These are phyloP conservation scores for Penicillium arizonense DNA, from an alignment of 495 filamentous ascomycete species.

Conservation along the genomic window DNA sequence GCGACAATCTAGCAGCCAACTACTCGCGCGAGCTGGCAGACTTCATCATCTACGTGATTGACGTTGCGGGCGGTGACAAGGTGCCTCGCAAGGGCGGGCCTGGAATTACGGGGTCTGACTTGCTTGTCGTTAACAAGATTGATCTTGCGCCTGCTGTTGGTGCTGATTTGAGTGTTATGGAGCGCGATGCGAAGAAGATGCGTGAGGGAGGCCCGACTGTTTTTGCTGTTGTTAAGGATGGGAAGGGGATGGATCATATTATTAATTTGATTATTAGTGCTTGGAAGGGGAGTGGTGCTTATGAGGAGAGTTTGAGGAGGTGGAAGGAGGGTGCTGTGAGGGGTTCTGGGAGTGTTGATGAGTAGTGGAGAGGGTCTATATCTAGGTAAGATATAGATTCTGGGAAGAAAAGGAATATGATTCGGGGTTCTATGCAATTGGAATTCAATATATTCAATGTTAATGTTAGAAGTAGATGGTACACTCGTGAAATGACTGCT, in stretches of 20 bases:
- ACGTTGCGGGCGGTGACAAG: constrained; percentile 96
- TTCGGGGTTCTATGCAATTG: not conserved
- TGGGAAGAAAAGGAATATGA: not conserved
- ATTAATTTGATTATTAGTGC: constrained; percentile 85
- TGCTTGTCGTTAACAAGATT: constrained; percentile 94
- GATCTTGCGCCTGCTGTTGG: constrained; percentile 90
- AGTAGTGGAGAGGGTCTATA: constrained; percentile 11
- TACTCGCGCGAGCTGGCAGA: constrained; percentile 92
- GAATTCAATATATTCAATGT: constrained; percentile 10
- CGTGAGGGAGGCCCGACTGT: constrained; percentile 94
- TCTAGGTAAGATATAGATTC: not conserved
- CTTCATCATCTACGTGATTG: constrained; percentile 97
- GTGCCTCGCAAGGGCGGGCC: constrained; percentile 94
- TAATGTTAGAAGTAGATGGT: constrained; percentile 7
- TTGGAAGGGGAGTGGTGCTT: constrained; percentile 85
- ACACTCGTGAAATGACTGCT: constrained; percentile 10
- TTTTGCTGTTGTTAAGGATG: constrained; percentile 95
- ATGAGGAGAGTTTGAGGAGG: constrained; percentile 51
- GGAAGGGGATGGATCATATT: constrained; percentile 78
- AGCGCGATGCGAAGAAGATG: constrained; percentile 92
- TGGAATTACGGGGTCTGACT: constrained; percentile 91
- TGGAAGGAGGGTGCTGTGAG: constrained; percentile 52
- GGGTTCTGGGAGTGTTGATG: constrained; percentile 42
- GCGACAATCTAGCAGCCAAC: constrained; percentile 96
- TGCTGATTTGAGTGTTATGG: constrained; percentile 91